Percentiles rank a stretch among this genome's conserved stretches.
These are phyloP conservation scores for Aureobasidium lini DNA, from an alignment of 2,329 filamentous ascomycete species.

Conservation along the genomic window DNA sequence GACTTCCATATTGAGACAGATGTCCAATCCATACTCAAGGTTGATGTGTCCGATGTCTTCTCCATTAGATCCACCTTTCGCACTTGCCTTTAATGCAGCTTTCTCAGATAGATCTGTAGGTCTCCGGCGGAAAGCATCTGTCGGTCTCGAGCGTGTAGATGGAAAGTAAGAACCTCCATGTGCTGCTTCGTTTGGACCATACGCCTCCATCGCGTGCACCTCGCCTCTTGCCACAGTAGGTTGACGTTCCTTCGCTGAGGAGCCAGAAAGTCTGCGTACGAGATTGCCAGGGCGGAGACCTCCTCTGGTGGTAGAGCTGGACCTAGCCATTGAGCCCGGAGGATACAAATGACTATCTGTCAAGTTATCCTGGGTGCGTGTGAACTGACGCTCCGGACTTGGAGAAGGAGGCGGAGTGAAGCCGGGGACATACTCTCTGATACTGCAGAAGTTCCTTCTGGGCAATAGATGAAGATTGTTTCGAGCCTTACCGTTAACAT, in stretches of 20 bases:
- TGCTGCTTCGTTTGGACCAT: background rate
- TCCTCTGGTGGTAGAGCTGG: conserved; percentile 24
- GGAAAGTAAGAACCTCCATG: conserved; percentile 13
- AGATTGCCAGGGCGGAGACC: conserved; percentile 33
- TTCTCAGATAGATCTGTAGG: conserved; percentile 37
- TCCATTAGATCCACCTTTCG: conserved; percentile 47
- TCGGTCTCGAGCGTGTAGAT: conserved; percentile 23
- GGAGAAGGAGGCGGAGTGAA: conserved; percentile 66
- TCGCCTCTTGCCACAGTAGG: conserved; percentile 16
- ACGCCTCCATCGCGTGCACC: conserved; percentile 4
- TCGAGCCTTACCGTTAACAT: conserved; percentile 78
- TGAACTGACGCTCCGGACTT: conserved; percentile 25
- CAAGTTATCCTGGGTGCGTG: background rate
- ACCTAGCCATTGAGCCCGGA: conserved; percentile 27
- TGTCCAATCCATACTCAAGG: conserved; percentile 74
- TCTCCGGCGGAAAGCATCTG: conserved; percentile 34
- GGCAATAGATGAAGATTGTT: conserved; percentile 89
- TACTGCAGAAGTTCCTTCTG: conserved; percentile 91
- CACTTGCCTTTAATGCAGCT: conserved; percentile 30
- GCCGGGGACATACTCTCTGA: conserved; percentile 74
- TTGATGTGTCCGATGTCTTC: conserved; percentile 56
- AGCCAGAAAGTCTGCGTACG: conserved; percentile 35
- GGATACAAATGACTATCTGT: conserved; percentile 20
- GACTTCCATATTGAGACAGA: conserved; percentile 84
- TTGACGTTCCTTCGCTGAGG: conserved; percentile 17